phyloP scores from a whole-genome alignment of 2,329 filamentous ascomycete genomes.

The Botrytis fabae region DNA sequence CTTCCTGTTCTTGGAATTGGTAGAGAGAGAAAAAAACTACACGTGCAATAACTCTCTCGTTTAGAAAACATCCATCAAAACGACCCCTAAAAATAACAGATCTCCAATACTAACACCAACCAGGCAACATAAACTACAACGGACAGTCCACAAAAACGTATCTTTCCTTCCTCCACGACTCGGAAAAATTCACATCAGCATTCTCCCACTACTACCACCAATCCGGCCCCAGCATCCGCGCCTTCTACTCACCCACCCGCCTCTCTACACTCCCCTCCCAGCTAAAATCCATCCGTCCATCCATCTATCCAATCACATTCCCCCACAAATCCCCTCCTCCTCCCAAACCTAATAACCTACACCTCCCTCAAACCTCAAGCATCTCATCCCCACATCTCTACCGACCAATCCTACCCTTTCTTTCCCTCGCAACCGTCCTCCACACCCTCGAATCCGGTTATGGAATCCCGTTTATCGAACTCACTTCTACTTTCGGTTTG shows the following conservation, averaged over 20 bases:
- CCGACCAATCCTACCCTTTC: slow-evolving; percentile 37
- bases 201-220: slow-evolving; percentile 38
- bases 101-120: slow-evolving; percentile 52
- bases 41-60: neutral
- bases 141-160: slow-evolving; percentile 40
- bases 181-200: slow-evolving; percentile 36
- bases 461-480: slow-evolving; percentile 44
- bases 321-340: slow-evolving; percentile 16
- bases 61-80: neutral
- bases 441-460: slow-evolving; percentile 43
- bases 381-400: slow-evolving; percentile 38
- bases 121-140: slow-evolving; percentile 38
- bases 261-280: slow-evolving; percentile 42
- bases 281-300: slow-evolving; percentile 39
- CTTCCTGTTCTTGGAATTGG: neutral
- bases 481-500: slow-evolving; percentile 21
- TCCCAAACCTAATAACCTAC: slow-evolving; percentile 38
- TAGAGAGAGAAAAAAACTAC: neutral
- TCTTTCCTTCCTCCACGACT: slow-evolving; percentile 45
- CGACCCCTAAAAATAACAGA: neutral
- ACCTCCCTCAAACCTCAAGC: slow-evolving; percentile 31
- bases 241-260: slow-evolving; percentile 33
- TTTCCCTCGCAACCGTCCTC: slow-evolving; percentile 35
- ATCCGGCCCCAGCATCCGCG: slow-evolving; percentile 40
- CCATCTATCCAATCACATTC: slow-evolving; percentile 35